These are phyloP conservation scores for Xylariomycetidae sp. DNA, from an alignment of 2,329 filamentous ascomycete species.

Conservation along the genomic window DNA sequence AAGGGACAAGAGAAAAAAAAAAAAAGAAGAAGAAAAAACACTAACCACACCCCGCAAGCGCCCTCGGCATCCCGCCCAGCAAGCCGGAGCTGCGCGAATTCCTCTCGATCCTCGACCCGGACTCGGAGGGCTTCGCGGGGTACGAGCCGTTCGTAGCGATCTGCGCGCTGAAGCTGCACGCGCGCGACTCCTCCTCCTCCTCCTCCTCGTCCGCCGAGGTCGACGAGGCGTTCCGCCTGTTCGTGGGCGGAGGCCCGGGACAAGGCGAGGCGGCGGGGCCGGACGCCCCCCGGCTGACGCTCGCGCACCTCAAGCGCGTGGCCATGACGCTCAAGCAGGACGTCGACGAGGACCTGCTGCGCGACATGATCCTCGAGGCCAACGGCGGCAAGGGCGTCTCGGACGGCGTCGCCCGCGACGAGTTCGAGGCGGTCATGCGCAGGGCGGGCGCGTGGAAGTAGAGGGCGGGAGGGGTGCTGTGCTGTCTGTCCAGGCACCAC, in stretches of 20 bases:
- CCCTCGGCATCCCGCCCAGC: slow-evolving; percentile 69
- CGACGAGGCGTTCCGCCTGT: slow-evolving; percentile 74
- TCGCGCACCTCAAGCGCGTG: slow-evolving; percentile 71
- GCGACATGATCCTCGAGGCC: slow-evolving; percentile 93
- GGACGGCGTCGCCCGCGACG: slow-evolving; percentile 66
- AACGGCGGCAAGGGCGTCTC: slow-evolving; percentile 72
- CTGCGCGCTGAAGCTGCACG: slow-evolving; percentile 78
- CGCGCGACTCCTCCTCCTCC: slow-evolving; percentile 42
- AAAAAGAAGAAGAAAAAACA: background rate
- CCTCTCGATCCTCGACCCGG: slow-evolving; percentile 74
- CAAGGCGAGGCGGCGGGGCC: slow-evolving; percentile 13
- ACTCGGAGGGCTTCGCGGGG: slow-evolving; percentile 67
- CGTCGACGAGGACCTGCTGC: slow-evolving; percentile 71
- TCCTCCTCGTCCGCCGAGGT: slow-evolving; percentile 51
- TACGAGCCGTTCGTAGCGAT: slow-evolving; percentile 83
- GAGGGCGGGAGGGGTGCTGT: slow-evolving; percentile 1
- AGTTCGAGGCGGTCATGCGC: slow-evolving; percentile 83
- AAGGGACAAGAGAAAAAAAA: background rate
- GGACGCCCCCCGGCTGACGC: slow-evolving; percentile 55
- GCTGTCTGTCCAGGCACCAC: no score
- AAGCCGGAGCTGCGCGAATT: slow-evolving; percentile 69
- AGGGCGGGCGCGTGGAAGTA: slow-evolving; percentile 77
- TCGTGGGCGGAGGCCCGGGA: slow-evolving; percentile 48
- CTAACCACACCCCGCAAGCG: slow-evolving; percentile 43
- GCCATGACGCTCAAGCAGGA: slow-evolving; percentile 79